Evolutionary conservation across 805 yeast genomes (phyloP), one percentile per base, ranked within the genome.

Genomic region (Metschnikowia corniflorae): DNA sequence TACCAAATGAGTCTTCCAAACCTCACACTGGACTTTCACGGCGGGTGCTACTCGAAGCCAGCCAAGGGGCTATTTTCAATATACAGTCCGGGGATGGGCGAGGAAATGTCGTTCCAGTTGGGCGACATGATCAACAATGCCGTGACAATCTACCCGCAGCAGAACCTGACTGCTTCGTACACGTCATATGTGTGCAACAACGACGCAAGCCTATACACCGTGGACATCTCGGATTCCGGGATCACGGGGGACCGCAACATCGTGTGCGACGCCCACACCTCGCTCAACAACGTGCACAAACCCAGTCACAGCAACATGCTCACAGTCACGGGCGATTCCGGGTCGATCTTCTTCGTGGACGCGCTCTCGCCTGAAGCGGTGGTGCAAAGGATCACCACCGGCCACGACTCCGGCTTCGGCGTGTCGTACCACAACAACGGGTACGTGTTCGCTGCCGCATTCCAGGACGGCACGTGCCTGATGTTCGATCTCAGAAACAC

Each of bases 121-220:
- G 96, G 97, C 0, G 83, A 83, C 22, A 77, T 80, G 61, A 87
- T 89, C 50, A 88, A 87, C 58, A 88, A 88, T 58, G 77, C 86
- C 32, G 94, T 87, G 19, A 61, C 79, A 0, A 51, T 82, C 18
- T 63, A 73, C 51, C 46, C 42, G 17, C 37, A 41, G 26, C 38
- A 35, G n/a, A 39, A 42, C 25, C 40, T 58, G 4, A 29, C 46
- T 16, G 56, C 64, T 8, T 67, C 69, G 27, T 80, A 71, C 53
- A 65, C 69, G 29, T 74, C 89, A 1, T 73, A 77, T 42, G 76
- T 86, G 16, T 88, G 96, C 59, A 89, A 88, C 57, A 89, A 89
- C 57, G 97, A 89, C 57, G 74, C 78, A 28, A 67, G 75, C 35
- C 63, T 88, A 33, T 86, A 88, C 53, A 64, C 72, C 34, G 70